Base-by-base conservation (phyloP, 768 basidiomycete species). In the Hygrophorus russula region DNA sequence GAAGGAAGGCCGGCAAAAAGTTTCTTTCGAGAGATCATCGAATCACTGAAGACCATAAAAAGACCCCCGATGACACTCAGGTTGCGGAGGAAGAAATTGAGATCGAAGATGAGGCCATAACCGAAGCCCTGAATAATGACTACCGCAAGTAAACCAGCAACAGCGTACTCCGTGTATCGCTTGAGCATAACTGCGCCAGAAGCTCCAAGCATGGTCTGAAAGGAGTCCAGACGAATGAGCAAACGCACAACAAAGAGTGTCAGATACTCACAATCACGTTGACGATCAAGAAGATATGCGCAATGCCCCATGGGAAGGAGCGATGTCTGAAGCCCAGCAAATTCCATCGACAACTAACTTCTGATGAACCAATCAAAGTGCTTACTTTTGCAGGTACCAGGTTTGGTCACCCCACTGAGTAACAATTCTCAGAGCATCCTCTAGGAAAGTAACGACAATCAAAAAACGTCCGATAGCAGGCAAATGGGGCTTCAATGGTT, bases 71-170 rank as follows among this genome's bases (percentile, higher is more conserved):
- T 91, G 58, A 99, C 96, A 49, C 83, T 87, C 45, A 99, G 74
- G 66, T 98, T 99, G 61, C 96, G 92, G 36, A 98, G 83, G 90
- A 99, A 99, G 76, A 99, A 99, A 68, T 88, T 98, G 61, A 98
- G 74, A 73, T 98, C 96, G 64, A 99, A 99, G 57, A 99, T 94
- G 60, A 99, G 86, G 28, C 96, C 96, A 57, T 99, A 99, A 53
- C 96, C 96, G 53, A 99, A 86, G 36, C 94, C 94, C 65, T 99
- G 96, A 36, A 92, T 78, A 53, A 98, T 65, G 45, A 99, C 93
- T 39, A 98, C 96, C 39, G 69, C 71, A 42, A 98, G 73, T 36
- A 99, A 83, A 52, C 91, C 92, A 36, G 80, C 79, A 50, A 94
- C 87, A 11, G 93, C 83, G 58, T 78, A 82, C 68, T 94, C 91